Conservation (phyloP, 306 rosid species). For the Abrus precatorius region DNA sequence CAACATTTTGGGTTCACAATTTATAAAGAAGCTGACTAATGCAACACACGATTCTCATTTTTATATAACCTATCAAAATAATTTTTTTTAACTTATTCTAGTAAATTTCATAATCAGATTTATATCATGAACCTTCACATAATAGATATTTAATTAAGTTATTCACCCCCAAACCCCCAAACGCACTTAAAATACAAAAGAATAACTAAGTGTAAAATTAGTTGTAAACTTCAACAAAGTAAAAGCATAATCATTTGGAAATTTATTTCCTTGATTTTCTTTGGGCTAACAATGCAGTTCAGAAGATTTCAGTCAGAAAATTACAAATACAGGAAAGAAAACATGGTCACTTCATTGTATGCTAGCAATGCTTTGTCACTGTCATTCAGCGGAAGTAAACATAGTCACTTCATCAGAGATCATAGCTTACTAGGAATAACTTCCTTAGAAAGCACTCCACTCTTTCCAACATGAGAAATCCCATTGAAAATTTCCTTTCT, state of each 20-base stretch:
- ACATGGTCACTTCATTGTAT: background rate
- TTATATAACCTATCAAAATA: too few species aligned
- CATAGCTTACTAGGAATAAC: slow-evolving; percentile 78
- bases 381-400: slow-evolving; percentile 27
- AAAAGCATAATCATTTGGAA: slow-evolving; percentile 9
- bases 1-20: background rate
- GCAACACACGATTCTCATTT: background rate
- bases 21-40: background rate
- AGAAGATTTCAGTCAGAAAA: slow-evolving; percentile 9
- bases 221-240: background rate
- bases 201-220: background rate
- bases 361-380: slow-evolving; percentile 22
- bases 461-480: slow-evolving; percentile 53
- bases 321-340: slow-evolving; percentile 2
- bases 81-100: too few species aligned
- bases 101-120: too few species aligned
- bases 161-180: too few species aligned
- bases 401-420: slow-evolving; percentile 37
- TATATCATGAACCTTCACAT: too few species aligned
- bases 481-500: slow-evolving; percentile 61
- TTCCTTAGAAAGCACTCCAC: slow-evolving; percentile 52
- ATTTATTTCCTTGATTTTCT: slow-evolving; percentile 40
- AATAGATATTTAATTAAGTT: too few species aligned
- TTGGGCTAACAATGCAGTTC: slow-evolving; percentile 10
- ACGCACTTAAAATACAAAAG: background rate